phyloP scores from a whole-genome alignment of 306 rosid genomes.

The Coriaria nepalensis region DNA sequence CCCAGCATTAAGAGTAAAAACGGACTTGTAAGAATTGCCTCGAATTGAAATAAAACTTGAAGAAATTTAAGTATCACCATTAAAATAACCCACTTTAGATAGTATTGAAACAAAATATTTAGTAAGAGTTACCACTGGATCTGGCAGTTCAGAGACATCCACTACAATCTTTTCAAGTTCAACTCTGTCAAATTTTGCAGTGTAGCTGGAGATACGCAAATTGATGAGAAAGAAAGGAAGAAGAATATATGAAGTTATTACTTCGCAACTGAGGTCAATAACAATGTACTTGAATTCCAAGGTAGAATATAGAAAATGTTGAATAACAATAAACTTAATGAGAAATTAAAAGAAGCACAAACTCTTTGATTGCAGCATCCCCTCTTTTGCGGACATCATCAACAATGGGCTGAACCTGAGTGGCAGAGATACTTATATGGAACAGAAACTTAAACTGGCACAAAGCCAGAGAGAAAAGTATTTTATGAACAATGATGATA shows the following conservation, averaged over 20 bases:
- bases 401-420: constrained; percentile 88
- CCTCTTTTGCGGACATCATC: constrained; percentile 74
- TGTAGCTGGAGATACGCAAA: constrained; percentile 38
- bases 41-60: not conserved
- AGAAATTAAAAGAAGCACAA: constrained; percentile 7
- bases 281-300: not conserved
- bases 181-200: constrained; percentile 70
- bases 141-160: constrained; percentile 63
- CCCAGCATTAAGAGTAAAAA: too few relatives aligned
- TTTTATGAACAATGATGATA: not conserved
- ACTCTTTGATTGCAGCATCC: constrained; percentile 79
- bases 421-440: constrained; percentile 1
- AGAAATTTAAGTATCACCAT: not conserved
- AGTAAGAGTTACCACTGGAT: constrained; percentile 56
- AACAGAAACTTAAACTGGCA: constrained; percentile 2
- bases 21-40: too few relatives aligned
- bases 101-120: not conserved
- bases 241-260: too few relatives aligned
- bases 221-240: not conserved
- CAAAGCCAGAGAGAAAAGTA: not conserved
- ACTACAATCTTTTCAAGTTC: constrained; percentile 47
- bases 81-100: not conserved
- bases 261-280: too few relatives aligned
- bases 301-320: not conserved
- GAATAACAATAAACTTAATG: not conserved